These are phyloP conservation scores for Aureobasidium sp. DNA, from an alignment of 2,329 filamentous ascomycete genomes.

Conservation along the genomic window DNA sequence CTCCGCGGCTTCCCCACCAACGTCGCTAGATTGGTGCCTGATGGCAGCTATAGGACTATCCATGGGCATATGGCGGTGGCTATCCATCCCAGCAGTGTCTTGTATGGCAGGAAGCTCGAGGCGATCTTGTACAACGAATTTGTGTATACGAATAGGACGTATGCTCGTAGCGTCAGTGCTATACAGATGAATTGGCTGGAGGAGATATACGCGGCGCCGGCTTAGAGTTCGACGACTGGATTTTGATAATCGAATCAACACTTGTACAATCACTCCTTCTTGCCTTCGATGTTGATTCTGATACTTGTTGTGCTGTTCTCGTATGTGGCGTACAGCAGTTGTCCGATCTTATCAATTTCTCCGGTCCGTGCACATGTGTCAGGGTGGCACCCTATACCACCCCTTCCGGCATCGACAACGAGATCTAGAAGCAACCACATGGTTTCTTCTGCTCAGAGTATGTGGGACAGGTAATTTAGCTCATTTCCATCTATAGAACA, in stretches of 20 bases:
- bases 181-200: conserved; percentile 55
- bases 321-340: neutral
- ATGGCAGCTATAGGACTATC: conserved; percentile 53
- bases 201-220: conserved; percentile 32
- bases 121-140: conserved; percentile 58
- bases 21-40: conserved; percentile 50
- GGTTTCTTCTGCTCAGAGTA: too few relatives aligned
- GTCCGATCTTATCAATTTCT: neutral
- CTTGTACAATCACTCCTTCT: too few relatives aligned
- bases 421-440: neutral
- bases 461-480: too few relatives aligned
- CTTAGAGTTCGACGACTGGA: neutral
- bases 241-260: too few relatives aligned
- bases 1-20: conserved; percentile 51
- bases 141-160: conserved; percentile 56
- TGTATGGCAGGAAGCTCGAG: conserved; percentile 52
- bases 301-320: neutral
- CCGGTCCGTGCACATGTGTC: neutral
- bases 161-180: conserved; percentile 53
- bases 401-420: neutral
- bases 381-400: neutral
- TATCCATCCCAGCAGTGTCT: conserved; percentile 53
- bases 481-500: neutral
- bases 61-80: conserved; percentile 53
- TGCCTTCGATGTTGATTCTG: too few relatives aligned